Evolutionary conservation across 2,329 filamentous ascomycete species (phyloP).

Genomic region (Keithomyces neogunnii): DNA sequence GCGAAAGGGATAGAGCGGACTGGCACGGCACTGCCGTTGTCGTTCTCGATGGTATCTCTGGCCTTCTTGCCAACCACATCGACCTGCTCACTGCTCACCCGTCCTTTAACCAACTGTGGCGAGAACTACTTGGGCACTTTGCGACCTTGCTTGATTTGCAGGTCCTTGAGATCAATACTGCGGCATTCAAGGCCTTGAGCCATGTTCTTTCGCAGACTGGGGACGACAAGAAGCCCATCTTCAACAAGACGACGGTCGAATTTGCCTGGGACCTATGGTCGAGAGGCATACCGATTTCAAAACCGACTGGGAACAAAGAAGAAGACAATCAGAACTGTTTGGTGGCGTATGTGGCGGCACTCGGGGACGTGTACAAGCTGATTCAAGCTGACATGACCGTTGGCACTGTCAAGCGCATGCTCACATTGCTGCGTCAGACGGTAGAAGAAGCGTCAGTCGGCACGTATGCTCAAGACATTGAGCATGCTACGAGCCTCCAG

Average conservation of each 20-base stretch:
- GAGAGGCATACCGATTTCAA: constrained; percentile 48
- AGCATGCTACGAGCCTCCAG: constrained; percentile 66
- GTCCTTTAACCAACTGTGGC: constrained; percentile 67
- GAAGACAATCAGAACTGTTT: constrained; percentile 71
- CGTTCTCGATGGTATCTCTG: constrained; percentile 63
- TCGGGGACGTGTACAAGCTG: constrained; percentile 71
- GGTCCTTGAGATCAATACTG: constrained; percentile 63
- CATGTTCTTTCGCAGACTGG: constrained; percentile 50
- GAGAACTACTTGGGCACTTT: constrained; percentile 62
- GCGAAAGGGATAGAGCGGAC: constrained; percentile 39
- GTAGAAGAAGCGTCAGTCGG: constrained; percentile 61
- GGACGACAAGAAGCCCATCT: constrained; percentile 31
- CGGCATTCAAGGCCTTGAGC: constrained; percentile 58
- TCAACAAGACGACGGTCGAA: constrained; percentile 45
- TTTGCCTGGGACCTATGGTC: constrained; percentile 65
- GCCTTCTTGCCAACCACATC: constrained; percentile 68
- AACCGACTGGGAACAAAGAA: constrained; percentile 24
- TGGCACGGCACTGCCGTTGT: constrained; percentile 72
- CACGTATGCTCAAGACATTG: constrained; percentile 62
- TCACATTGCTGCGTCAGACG: constrained; percentile 61
- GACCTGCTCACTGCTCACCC: constrained; percentile 58
- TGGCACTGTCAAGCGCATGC: constrained; percentile 56
- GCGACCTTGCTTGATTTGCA: constrained; percentile 53
- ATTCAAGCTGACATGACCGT: constrained; percentile 55
- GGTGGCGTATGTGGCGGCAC: constrained; percentile 71